Evolutionary conservation across 768 basidiomycete genomes (phyloP), one percentile per base, ranked within the genome.

Genomic region (Phlebiopsis flavidoalba): DNA sequence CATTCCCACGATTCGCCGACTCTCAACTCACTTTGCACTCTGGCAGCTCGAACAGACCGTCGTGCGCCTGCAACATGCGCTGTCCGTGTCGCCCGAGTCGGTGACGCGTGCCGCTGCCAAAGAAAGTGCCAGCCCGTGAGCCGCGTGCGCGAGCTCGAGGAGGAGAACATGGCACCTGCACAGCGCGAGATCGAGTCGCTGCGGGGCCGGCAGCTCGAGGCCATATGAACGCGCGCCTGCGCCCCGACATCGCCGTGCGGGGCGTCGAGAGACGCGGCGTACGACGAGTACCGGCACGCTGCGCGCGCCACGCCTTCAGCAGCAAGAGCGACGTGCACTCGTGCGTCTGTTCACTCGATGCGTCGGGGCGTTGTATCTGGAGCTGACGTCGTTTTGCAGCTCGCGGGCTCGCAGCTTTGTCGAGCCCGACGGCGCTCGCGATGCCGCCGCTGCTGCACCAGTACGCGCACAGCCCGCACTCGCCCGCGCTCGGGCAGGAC

Each of bases 41-140:
- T 15, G 12, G n/a, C 69, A 93, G 92, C 80, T 94, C 61, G 91
- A 94, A 66, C 85, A 89, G 71, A 93, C 89, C 0, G 91, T 94
- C 33, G 88, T 89, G 0, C 91, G 91, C 69, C 82, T 94, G 3
- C 91, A 93, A 68, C 85, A 85, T 0, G 84, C 86, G 0, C 78
- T 91, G 45, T 85, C 86, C 1, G 83, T 86, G 63, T 79, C 89
- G 10, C 83, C 87, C 19, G 91, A 93, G 67, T 87, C 92, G 65
- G 84, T 91, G 24, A 80, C 83, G 3, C n/a, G n/a, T n/a, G n/a
- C 83, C 85, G 0, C 78, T 91, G 2, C 89, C 89, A n/a, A n/a
- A n/a, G n/a, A n/a, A n/a, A n/a, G n/a, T n/a, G 0, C 86, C 89
- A n/a, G 1, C 87, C 89, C 0, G 77, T 88, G 8, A 73, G 84